Conservation (phyloP, 768 basidiomycete genomes). For the Lepiota subincarnata region DNA sequence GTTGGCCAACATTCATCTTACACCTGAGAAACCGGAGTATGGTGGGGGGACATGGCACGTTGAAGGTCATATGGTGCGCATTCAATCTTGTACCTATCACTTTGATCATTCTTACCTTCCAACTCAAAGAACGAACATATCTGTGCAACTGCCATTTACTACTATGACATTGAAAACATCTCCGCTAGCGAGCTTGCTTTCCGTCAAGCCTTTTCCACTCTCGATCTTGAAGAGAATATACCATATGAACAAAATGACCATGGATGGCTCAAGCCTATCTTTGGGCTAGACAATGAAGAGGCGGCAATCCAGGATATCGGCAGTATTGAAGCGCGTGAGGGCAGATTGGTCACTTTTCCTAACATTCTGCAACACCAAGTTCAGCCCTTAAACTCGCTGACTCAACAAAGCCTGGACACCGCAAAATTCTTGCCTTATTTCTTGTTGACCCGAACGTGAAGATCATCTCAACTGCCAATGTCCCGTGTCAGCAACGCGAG, state of each 20-base stretch:
- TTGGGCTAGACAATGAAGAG: neutral
- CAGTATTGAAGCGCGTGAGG: constrained; percentile 22
- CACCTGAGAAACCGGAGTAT: constrained; percentile 17
- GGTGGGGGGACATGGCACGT: constrained; percentile 20
- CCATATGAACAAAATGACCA: neutral
- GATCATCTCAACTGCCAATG: constrained; percentile 22
- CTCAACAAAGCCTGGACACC: constrained; percentile 30
- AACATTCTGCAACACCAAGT: constrained; percentile 36
- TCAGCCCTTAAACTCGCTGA: constrained; percentile 30
- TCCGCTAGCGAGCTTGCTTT: constrained; percentile 3
- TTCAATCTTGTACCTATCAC: neutral
- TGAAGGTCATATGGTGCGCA: constrained; percentile 12
- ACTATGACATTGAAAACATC: constrained; percentile 20
- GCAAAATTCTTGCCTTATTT: constrained; percentile 37
- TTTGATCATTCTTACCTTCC: neutral
- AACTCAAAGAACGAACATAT: constrained; percentile 16
- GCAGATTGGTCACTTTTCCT: constrained; percentile 30
- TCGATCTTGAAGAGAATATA: neutral
- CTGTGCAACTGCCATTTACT: constrained; percentile 17
- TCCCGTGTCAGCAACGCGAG: constrained; percentile 24
- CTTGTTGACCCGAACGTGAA: constrained; percentile 29
- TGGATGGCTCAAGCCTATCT: neutral
- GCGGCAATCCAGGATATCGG: constrained; percentile 20
- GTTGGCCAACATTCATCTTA: constrained; percentile 18
- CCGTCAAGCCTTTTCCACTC: neutral